phyloP scores from a whole-genome alignment of 2,329 filamentous ascomycete genomes.

The Aspergillus brunneoviolaceus region DNA sequence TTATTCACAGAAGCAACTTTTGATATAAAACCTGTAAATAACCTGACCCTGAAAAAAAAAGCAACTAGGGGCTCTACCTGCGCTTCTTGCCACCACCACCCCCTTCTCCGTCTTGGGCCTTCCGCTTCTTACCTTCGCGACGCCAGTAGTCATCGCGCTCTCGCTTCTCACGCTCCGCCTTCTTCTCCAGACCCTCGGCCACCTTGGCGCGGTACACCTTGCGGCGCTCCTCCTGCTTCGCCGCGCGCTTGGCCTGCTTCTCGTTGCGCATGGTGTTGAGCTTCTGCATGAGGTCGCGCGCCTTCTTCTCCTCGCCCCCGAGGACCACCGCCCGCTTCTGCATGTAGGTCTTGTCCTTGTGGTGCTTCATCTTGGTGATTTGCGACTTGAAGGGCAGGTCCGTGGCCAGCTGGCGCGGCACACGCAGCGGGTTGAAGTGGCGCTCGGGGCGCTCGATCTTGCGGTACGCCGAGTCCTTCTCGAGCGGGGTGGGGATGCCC shows the following conservation, averaged over 20 bases:
- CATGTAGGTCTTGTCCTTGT: slow-evolving; percentile 81
- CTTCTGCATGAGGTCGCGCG: slow-evolving; percentile 87
- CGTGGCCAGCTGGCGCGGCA: slow-evolving; percentile 60
- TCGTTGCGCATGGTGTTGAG: slow-evolving; percentile 87
- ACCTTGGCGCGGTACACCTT: slow-evolving; percentile 80
- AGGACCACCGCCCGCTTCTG: slow-evolving; percentile 93
- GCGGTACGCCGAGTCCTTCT: slow-evolving; percentile 83
- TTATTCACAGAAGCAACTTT: slow-evolving; percentile 18
- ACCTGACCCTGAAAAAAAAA: slow-evolving; percentile 24
- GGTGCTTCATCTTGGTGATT: slow-evolving; percentile 76
- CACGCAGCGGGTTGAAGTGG: slow-evolving; percentile 69
- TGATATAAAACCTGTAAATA: slow-evolving; percentile 16
- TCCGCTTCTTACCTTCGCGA: slow-evolving; percentile 80
- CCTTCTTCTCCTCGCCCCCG: slow-evolving; percentile 82
- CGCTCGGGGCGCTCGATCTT: slow-evolving; percentile 59
- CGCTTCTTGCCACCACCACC: slow-evolving; percentile 49
- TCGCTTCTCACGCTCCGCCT: slow-evolving; percentile 79
- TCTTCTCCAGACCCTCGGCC: slow-evolving; percentile 79
- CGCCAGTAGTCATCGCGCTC: slow-evolving; percentile 93
- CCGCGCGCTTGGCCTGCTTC: slow-evolving; percentile 76
- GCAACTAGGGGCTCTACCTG: slow-evolving; percentile 29
- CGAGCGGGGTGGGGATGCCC: slow-evolving; percentile 71
- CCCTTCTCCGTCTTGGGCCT: slow-evolving; percentile 53
- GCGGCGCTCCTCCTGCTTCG: slow-evolving; percentile 85
- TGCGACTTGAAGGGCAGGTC: slow-evolving; percentile 91